Evolutionary conservation across 345 rosid species (phyloP), one percentile per base, ranked within the genome.

Genomic region (Erysimum cheiranthoides): DNA sequence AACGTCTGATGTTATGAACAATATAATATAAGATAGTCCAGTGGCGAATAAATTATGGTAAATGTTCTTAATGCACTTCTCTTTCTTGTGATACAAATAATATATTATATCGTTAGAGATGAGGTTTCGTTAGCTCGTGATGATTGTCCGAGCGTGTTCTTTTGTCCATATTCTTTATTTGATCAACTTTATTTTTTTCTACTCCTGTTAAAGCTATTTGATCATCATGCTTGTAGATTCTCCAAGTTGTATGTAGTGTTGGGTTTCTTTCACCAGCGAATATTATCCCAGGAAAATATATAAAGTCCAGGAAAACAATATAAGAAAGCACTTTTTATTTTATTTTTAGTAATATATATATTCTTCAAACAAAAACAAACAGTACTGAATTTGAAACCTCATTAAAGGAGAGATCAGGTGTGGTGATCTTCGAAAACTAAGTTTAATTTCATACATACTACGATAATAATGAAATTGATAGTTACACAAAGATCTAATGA

Each of bases 231-330:
- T 57, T n/a, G 68, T 62, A 57, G 81, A 77, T 78, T 78, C 81
- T 78, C 81, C 81, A 78, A 71, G 73, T 71, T 78, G 81, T 78
- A 78, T 78, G 77, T 71, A 18, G 77, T 65, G 76, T 71, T 71
- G 68, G 38, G 68, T 78, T 71, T 71, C 81, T 71, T 65, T 71
- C 81, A 71, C 77, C 80, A 77, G 76, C 76, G 80, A 71, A 77
- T 77, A 77, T 57, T 77, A 51, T 64, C 72, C 8, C 54, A 64
- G 36, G 13, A 5, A 77, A 30, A 18, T 65, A 56, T 18, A 40
- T n/a, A 42, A 52, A 70, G 42, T 38, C 38, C 9, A 18, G 36
- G 25, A 65, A 54, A 70, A 38, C 14, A 63, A 46, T 70, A 70
- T 13, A 27, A 10, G 8, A 10, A 54, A 12, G 7, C 60, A 42